Conservation (phyloP, 495 filamentous ascomycete species). For the Mycothermus thermophilus region DNA sequence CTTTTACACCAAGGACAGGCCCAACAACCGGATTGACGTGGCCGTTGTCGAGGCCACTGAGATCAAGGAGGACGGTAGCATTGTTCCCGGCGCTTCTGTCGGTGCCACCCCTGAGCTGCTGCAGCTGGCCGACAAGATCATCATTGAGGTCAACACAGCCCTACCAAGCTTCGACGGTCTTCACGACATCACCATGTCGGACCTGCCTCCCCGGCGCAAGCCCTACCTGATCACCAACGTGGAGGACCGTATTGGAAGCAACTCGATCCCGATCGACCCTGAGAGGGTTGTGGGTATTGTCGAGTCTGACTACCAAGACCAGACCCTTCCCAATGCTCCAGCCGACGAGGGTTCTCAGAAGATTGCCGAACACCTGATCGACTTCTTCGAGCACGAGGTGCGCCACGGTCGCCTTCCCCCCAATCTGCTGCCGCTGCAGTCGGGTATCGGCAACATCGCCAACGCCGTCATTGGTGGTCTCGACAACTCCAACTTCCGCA, state of each 20-base stretch:
- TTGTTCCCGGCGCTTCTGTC: conserved; percentile 78
- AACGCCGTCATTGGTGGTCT: conserved; percentile 85
- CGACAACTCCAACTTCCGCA: conserved; percentile 67
- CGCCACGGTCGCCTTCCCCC: conserved; percentile 58
- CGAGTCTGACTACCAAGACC: conserved; percentile 72
- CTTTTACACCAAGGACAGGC: conserved; percentile 67
- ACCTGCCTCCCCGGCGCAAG: conserved; percentile 67
- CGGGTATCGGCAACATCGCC: conserved; percentile 87
- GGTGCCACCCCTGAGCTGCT: conserved; percentile 77
- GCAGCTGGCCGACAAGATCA: conserved; percentile 83
- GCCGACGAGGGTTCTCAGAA: conserved; percentile 57
- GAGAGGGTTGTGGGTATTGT: conserved; percentile 80
- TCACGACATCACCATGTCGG: conserved; percentile 81
- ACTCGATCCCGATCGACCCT: conserved; percentile 75
- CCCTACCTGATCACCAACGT: conserved; percentile 73
- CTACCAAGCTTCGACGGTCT: conserved; percentile 76
- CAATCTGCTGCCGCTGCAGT: conserved; percentile 73
- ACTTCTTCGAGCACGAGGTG: conserved; percentile 76
- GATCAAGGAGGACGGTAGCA: conserved; percentile 85
- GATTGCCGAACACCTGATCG: conserved; percentile 71
- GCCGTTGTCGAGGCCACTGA: conserved; percentile 77
- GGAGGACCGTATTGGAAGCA: conserved; percentile 69
- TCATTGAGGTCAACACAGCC: conserved; percentile 86
- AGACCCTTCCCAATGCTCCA: conserved; percentile 62
- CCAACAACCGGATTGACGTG: conserved; percentile 61